Evolutionary conservation across 2,329 filamentous ascomycete genomes (phyloP), one percentile per base, ranked within the genome.

Genomic region (Hypoxylon sp.): DNA sequence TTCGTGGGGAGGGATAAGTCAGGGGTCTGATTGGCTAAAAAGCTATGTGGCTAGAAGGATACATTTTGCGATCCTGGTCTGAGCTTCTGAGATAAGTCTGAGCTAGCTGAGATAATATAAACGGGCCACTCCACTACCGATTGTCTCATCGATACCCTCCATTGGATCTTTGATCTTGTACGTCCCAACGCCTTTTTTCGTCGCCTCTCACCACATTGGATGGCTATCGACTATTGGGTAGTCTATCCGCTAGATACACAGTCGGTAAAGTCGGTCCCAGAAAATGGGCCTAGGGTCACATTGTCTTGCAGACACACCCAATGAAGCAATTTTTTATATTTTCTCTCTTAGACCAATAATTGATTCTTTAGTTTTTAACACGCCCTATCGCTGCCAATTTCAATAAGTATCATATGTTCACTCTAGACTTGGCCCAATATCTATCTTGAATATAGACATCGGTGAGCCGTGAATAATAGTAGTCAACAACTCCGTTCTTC

Each of bases 191-290:
- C n/a, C n/a, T n/a, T 53, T 30, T 51, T 47, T 44, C 34, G 46
- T 15, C 53, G 43, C 11, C 22, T 39, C 34, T 22, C 49, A 51
- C 46, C n/a, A 41, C n/a, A 11, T 41, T 41, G n/a, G 37, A 6
- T 20, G 8, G 37, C 17, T 3, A 15, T 11, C n/a, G 13, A 19
- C 17, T 7, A 26, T 26, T 26, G 6, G n/a, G 37, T 7, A 20
- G 47, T 53, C 43, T 52, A 46, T 57, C 34, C 24, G 44, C 44
- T 41, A 50, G 26, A 26, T 28, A 4, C 43, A 22, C 6, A 49
- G 19, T 55, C 60, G 64, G 61, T 17, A 62, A 39, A 24, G 28
- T 65, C 65, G 65, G 65, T 30, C 59, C 22, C 39, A 68, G 34
- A 68, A 65, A 47, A 61, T 65, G 44, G 56, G 50, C 65, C 65